A percentile compares a stretch with the other conserved stretches of the same genome.
These are phyloP conservation scores for Triticum timopheevii DNA, from an alignment of 176 grass and related monocot genomes.

Conservation along the genomic window DNA sequence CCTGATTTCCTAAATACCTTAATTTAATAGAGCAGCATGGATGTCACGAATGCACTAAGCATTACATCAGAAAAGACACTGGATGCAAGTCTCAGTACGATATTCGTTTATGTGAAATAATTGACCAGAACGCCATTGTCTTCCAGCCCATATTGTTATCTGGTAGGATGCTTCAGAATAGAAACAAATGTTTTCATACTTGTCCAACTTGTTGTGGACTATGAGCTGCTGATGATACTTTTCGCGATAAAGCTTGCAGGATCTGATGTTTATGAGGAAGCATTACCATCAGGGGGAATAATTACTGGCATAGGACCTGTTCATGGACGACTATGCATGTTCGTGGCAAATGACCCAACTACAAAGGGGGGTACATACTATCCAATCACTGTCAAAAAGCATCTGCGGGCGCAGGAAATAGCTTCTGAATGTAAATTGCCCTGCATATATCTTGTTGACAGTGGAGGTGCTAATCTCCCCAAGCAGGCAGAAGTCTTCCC, in stretches of 20 bases:
- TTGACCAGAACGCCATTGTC: background rate
- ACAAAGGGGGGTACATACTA: constrained; percentile 95
- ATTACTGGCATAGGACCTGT: constrained; percentile 93
- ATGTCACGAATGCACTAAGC: background rate
- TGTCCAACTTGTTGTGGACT: constrained; percentile 3
- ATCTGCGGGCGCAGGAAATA: constrained; percentile 91
- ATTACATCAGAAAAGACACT: background rate
- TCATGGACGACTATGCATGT: constrained; percentile 91
- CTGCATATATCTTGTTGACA: constrained; percentile 96
- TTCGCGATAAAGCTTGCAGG: constrained; percentile 81
- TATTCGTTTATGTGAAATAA: too few species aligned
- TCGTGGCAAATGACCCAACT: constrained; percentile 95
- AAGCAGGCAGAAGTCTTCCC: constrained; percentile 97
- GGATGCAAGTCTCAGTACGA: background rate
- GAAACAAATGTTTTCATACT: background rate
- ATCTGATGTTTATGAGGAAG: constrained; percentile 80
- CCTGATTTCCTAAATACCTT: background rate
- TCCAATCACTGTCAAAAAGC: constrained; percentile 94
- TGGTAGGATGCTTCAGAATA: background rate
- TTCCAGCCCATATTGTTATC: background rate
- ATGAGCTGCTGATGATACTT: constrained; percentile 24
- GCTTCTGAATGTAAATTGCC: constrained; percentile 87
- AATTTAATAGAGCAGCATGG: background rate
- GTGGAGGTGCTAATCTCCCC: constrained; percentile 93
- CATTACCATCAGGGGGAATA: constrained; percentile 86